A percentile compares a stretch with the other conserved stretches of the same genome.
phyloP scores from a whole-genome alignment of 2,329 filamentous ascomycete species.

The Neonectria ditissima region DNA sequence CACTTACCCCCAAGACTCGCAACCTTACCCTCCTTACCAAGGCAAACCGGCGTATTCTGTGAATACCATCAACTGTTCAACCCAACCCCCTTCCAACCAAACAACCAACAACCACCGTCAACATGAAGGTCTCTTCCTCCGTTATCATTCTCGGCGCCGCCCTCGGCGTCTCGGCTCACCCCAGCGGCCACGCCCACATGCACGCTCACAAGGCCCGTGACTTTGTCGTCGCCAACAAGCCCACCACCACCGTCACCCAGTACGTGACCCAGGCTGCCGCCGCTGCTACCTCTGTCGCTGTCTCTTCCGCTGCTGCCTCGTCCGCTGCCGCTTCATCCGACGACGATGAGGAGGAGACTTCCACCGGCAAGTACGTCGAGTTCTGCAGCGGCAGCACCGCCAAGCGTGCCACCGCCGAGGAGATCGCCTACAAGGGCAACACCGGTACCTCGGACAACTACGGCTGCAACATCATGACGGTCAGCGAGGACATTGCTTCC shows the following conservation, averaged over 20 bases:
- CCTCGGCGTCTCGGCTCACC: constrained; percentile 56
- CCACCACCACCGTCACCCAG: constrained; percentile 41
- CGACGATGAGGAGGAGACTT: constrained; percentile 11
- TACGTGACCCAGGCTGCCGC: constrained; percentile 38
- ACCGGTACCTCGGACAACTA: constrained; percentile 54
- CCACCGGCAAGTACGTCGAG: constrained; percentile 40
- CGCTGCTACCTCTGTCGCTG: constrained; percentile 13
- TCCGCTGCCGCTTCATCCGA: constrained; percentile 15
- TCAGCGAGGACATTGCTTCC: constrained; percentile 50
- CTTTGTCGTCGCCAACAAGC: constrained; percentile 52
- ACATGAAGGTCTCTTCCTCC: constrained; percentile 57
- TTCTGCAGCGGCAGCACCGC: constrained; percentile 52
- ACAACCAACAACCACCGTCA: constrained; percentile 34
- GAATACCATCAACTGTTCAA: constrained; percentile 31
- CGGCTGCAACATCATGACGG: constrained; percentile 65
- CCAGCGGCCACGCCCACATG: constrained; percentile 53
- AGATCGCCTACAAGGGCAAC: constrained; percentile 64
- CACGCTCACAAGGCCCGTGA: constrained; percentile 50
- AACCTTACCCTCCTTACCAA: constrained; percentile 38
- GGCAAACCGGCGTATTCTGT: constrained; percentile 42
- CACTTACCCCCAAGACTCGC: constrained; percentile 33
- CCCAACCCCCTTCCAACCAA: constrained; percentile 21
- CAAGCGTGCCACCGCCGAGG: constrained; percentile 60
- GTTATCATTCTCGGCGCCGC: constrained; percentile 54
- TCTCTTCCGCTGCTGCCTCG: constrained; percentile 18